phyloP scores from a whole-genome alignment of 1,139 yeast genomes.

The Saccharomycopsis hybrid region DNA sequence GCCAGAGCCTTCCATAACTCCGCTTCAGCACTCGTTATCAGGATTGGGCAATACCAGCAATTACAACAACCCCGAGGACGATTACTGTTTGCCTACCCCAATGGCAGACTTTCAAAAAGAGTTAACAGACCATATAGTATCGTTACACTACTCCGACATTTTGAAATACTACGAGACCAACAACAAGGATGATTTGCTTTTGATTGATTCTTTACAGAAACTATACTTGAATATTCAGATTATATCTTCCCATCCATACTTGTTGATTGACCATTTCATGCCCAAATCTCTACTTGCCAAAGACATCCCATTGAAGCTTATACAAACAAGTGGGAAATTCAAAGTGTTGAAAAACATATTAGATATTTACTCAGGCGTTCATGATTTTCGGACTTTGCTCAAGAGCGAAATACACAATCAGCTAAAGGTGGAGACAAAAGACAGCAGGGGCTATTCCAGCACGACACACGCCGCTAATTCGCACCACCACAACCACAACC shows the following conservation, averaged over 20 bases:
- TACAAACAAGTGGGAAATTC: constrained; percentile 85
- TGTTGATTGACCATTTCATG: constrained; percentile 76
- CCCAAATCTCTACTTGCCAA: constrained; percentile 75
- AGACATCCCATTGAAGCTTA: constrained; percentile 69
- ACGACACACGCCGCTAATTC: not conserved
- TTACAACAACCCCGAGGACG: constrained; percentile 45
- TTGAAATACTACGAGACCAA: constrained; percentile 74
- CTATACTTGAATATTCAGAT: constrained; percentile 69
- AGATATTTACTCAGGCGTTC: constrained; percentile 30
- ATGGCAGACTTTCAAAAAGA: constrained; percentile 86
- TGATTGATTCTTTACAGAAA: constrained; percentile 62
- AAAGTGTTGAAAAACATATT: constrained; percentile 56
- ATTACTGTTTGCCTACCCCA: constrained; percentile 77
- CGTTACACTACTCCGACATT: constrained; percentile 86
- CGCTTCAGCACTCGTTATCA: constrained; percentile 34
- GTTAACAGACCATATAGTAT: constrained; percentile 83
- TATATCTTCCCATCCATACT: constrained; percentile 84
- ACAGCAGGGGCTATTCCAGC: not conserved
- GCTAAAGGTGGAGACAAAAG: not conserved
- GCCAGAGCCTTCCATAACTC: constrained; percentile 73
- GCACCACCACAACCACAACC: not conserved
- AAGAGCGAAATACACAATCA: constrained; percentile 9
- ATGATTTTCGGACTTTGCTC: constrained; percentile 10
- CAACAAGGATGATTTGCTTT: constrained; percentile 45
- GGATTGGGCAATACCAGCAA: constrained; percentile 25